Base-by-base conservation (phyloP, 345 rosid genomes). In the Eucalyptus erythrocorys region DNA sequence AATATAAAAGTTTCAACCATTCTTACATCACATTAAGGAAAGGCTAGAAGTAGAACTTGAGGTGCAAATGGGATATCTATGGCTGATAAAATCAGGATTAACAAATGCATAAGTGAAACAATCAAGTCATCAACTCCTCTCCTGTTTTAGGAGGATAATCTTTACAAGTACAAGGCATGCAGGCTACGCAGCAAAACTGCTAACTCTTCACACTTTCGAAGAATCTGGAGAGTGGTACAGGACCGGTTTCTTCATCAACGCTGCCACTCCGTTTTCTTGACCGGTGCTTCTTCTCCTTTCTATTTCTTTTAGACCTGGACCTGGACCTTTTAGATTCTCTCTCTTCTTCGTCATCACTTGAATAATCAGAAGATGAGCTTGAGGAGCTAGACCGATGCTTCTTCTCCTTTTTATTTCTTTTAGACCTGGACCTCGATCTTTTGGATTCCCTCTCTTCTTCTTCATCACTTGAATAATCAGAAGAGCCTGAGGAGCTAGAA, bases 171-270 rank as follows among this genome's bases (percentile, higher is more conserved):
- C 34, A 64, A 71, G 26, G 64, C 48, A 64, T 30, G 22, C 57
- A 48, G 30, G 32, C 30, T 21, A n/a, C 48, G 55, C 79, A 30
- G 86, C 42, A 81, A 89, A 27, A 79, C 86, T 27, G 42, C 92
- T 86, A 96, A 90, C 92, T 94, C 92, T 96, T 98, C 87, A 92
- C 86, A 92, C 89, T 97, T 87, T 89, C 99, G 86, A 98, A 98
- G 96, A 97, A 96, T 92, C 89, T 97, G 50, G 99, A 97, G 86
- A 98, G 98, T 11, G 98, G 98, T 30, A 98, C 96, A 26, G 99
- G 99, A 51, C 99, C 99, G 3, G 91, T 91, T 86, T 88, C 96
- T 55, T 95, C 94, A 79, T 91, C 93, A 17, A 89, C 93, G 42
- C 89, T 92, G 87, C 92, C 88, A 14, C 92, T 92, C 88, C 87